Conservation (phyloP, 1,139 yeast genomes). For the Nakaseomyces kungkrabaensis region DNA sequence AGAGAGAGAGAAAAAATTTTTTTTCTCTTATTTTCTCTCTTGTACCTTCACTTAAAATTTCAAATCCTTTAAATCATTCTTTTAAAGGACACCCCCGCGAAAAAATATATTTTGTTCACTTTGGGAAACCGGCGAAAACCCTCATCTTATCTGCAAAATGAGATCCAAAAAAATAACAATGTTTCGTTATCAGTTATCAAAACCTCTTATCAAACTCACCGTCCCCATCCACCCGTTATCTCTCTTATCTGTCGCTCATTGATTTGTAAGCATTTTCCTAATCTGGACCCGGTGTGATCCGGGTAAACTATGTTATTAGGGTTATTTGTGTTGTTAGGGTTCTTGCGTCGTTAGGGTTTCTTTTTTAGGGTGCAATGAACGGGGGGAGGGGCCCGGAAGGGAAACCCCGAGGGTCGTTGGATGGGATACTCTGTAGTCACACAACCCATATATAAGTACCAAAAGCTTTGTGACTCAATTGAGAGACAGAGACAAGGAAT, state of each 20-base stretch:
- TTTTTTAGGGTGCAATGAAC: neutral
- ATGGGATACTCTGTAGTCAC: neutral
- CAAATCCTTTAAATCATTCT: slow-evolving; percentile 2
- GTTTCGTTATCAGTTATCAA: neutral
- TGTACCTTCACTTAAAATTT: slow-evolving; percentile 2
- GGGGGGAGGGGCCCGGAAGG: neutral
- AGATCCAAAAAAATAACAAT: neutral
- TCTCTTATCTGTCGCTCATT: neutral
- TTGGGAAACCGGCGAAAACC: neutral
- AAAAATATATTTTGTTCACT: neutral
- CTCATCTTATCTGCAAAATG: too few relatives aligned
- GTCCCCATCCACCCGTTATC: neutral
- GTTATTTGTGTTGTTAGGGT: neutral
- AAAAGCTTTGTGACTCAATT: too few relatives aligned
- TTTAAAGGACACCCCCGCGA: slow-evolving; percentile 1
- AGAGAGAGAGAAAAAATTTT: neutral
- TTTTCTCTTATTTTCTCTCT: neutral
- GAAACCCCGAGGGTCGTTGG: neutral
- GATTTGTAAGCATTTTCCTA: too few relatives aligned
- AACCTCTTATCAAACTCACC: neutral
- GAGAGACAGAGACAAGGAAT: too few relatives aligned
- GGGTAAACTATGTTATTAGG: neutral
- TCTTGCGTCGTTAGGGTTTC: neutral
- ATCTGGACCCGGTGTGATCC: too few relatives aligned
- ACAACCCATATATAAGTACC: too few relatives aligned